Base-by-base conservation (phyloP, 371 early-diverging fungal genomes). In the Mucor sp. region DNA sequence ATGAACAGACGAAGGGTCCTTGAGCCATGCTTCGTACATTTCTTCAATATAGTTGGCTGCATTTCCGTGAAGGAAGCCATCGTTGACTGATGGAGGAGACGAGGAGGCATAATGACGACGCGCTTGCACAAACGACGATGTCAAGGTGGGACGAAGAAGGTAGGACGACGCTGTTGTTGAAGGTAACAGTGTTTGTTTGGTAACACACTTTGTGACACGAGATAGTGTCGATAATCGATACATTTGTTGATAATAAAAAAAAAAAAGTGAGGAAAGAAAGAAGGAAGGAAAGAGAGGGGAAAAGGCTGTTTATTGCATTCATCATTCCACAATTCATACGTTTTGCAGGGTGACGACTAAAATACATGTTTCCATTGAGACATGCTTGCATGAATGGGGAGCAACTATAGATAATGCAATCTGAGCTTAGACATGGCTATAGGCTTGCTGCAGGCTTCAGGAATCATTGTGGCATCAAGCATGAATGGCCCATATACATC, bases 1-100 rank as follows among this genome's bases (percentile, higher is more conserved):
- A 79, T 98, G 97, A n/a, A 98, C 99, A 6, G 95, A 93, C 32
- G 74, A 77, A n/a, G 99, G 98, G 67, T 98, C 97, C 63, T 85
- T 80, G 35, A 86, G 82, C 94, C 97, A 98, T 15, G 95, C 95
- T 60, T 88, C 82, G 81, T 96, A 97, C 98, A 98, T 97, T 62
- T 95, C 93, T 73, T 97, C 97, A 70, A 97, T 90, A 71, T 98
- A 98, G 66, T 84, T 81, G 23, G 94, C 90, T 44, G 91, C 84
- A 62, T 84, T 86, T 23, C 96, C 95, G 69, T 90, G 90, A 88
- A 76, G 61, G 39, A 76, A 76, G 3, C 63, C 70, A 32, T 76
- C 76, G 44, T 62, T 66, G 50, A 53, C 53, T 12, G 53, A 53
- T 14, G 53, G 53, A 53, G 47, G 47, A 44, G 5, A 6, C 6